Percentiles rank a stretch among this genome's conserved stretches.
phyloP scores from a whole-genome alignment of 495 filamentous ascomycete species.

The Penicillium paxilli region DNA sequence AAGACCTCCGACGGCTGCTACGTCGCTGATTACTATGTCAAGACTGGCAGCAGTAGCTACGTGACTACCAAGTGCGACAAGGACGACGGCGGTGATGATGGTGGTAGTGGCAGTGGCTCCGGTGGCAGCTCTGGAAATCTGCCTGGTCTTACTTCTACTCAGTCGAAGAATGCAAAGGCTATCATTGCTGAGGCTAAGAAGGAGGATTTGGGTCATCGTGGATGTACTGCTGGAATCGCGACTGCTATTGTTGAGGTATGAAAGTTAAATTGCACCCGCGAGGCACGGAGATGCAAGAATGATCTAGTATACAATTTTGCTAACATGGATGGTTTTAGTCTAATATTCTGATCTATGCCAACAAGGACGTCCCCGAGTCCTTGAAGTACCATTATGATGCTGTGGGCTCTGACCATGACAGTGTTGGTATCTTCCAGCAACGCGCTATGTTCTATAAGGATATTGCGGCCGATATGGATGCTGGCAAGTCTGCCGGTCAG shows the following conservation, averaged over 20 bases:
- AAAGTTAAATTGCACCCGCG: too few species aligned
- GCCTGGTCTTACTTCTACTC: slow-evolving; percentile 13
- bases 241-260: background rate
- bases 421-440: slow-evolving; percentile 23
- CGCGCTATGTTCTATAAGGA: slow-evolving; percentile 15
- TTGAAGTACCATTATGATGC: slow-evolving; percentile 11
- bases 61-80: slow-evolving; percentile 1
- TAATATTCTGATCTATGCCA: background rate
- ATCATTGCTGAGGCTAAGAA: slow-evolving; percentile 17
- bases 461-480: slow-evolving; percentile 21
- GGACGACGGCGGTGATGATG: background rate
- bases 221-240: slow-evolving; percentile 19
- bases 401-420: slow-evolving; percentile 17
- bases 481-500: slow-evolving; percentile 15
- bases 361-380: background rate
- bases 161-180: slow-evolving; percentile 16
- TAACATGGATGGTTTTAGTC: background rate
- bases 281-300: too few species aligned
- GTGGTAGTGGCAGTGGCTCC: background rate
- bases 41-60: background rate
- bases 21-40: slow-evolving; percentile 17
- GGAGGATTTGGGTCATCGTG: slow-evolving; percentile 13
- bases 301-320: too few species aligned
- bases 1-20: slow-evolving; percentile 20
- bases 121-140: slow-evolving; percentile 2